A percentile compares a stretch with the other conserved stretches of the same genome.
These are phyloP conservation scores for Emmonsiellopsis sp. DNA, from an alignment of 2,329 filamentous ascomycete species.

Conservation along the genomic window DNA sequence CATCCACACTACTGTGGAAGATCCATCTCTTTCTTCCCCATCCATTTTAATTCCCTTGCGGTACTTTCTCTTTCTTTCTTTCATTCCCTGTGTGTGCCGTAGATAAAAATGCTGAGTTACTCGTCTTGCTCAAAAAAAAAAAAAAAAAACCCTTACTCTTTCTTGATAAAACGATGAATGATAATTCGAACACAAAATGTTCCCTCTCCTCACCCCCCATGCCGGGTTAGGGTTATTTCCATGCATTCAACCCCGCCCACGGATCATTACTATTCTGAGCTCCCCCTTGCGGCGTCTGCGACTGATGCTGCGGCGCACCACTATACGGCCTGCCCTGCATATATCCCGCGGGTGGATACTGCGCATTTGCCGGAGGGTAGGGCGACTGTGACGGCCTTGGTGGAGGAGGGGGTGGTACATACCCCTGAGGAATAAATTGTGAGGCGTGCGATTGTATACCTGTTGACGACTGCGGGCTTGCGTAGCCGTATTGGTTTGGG, in stretches of 20 bases:
- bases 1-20: too few species aligned
- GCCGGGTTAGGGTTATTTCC: slow-evolving; percentile 43
- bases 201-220: too few species aligned
- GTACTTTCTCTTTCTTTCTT: too few species aligned
- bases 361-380: slow-evolving; percentile 37
- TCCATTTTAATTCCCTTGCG: too few species aligned
- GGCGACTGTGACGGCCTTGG: slow-evolving; percentile 49
- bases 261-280: slow-evolving; percentile 42
- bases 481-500: slow-evolving; percentile 23
- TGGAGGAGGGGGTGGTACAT: slow-evolving; percentile 58
- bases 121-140: too few species aligned
- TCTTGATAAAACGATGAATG: neutral
- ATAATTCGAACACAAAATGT: too few species aligned
- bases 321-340: slow-evolving; percentile 38
- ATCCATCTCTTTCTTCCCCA: too few species aligned
- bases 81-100: too few species aligned
- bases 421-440: slow-evolving; percentile 50
- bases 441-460: slow-evolving; percentile 24
- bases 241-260: slow-evolving; percentile 61
- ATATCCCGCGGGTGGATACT: slow-evolving; percentile 38
- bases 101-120: too few species aligned
- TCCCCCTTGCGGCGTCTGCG: slow-evolving; percentile 15
- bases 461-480: slow-evolving; percentile 22
- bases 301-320: slow-evolving; percentile 27
- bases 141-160: neutral